Conservation (phyloP, 225 moss, liverwort and hornwort genomes). For the Pseudoscleropodium purum region DNA sequence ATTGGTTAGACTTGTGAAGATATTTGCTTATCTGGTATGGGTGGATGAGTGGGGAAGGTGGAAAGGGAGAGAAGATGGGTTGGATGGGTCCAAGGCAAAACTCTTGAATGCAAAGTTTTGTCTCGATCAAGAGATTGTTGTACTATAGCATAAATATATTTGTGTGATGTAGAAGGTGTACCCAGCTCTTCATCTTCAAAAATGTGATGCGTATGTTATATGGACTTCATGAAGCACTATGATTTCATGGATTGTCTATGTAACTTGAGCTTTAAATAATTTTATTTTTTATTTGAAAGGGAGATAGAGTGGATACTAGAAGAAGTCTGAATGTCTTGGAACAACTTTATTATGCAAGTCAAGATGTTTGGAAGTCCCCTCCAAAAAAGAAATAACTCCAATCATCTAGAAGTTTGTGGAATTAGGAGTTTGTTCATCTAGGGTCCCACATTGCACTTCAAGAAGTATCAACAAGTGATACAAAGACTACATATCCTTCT, state of each 20-base stretch:
- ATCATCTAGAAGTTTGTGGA: no score
- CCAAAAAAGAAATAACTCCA: not conserved
- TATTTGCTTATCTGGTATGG: not conserved
- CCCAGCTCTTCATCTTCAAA: not conserved
- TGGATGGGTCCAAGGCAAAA: not conserved
- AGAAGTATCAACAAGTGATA: not conserved
- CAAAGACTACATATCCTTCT: not conserved
- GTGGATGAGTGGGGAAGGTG: not conserved
- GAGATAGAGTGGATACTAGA: not conserved
- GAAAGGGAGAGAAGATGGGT: not conserved
- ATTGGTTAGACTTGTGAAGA: fast-evolving
- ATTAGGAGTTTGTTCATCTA: not conserved
- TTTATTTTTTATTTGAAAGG: not conserved
- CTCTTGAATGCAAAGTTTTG: not conserved
- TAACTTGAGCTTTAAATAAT: not conserved
- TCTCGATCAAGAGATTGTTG: not conserved
- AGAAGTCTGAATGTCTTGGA: not conserved
- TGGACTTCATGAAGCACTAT: not conserved
- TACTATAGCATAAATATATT: not conserved
- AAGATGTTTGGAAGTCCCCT: not conserved
- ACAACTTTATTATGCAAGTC: not conserved
- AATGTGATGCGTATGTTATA: not conserved
- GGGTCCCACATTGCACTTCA: not conserved
- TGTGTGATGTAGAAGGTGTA: not conserved
- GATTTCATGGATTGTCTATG: not conserved